Percentiles rank a stretch among this genome's conserved stretches.
Conservation (phyloP, 2,329 filamentous ascomycete genomes). For the Fusarium cicatricum region DNA sequence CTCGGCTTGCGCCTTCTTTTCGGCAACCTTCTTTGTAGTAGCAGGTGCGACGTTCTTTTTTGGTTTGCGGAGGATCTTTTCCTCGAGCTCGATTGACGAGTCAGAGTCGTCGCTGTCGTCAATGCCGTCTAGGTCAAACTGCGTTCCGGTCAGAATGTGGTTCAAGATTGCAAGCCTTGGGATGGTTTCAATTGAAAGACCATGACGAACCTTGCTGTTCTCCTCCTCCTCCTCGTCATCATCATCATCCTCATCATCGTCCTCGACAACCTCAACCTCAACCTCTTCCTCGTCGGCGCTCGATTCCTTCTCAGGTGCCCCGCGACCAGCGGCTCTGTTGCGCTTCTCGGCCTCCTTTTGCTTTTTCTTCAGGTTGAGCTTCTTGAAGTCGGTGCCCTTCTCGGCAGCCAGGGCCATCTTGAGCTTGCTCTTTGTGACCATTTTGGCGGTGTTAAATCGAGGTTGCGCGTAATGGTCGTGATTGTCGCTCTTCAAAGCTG, state of each 20-base stretch:
- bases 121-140: slow-evolving; percentile 64
- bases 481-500: slow-evolving; percentile 22
- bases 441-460: slow-evolving; percentile 33
- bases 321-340: slow-evolving; percentile 43
- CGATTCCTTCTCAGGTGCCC: slow-evolving; percentile 38
- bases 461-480: slow-evolving; percentile 20
- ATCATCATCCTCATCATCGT: slow-evolving; percentile 50
- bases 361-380: slow-evolving; percentile 59
- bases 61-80: slow-evolving; percentile 65
- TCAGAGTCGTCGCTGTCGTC: slow-evolving; percentile 71
- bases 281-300: slow-evolving; percentile 47
- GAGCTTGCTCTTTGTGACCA: slow-evolving; percentile 59
- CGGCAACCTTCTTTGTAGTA: slow-evolving; percentile 47
- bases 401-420: slow-evolving; percentile 64
- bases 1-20: slow-evolving; percentile 35
- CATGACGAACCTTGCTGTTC: slow-evolving; percentile 39
- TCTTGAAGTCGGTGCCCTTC: slow-evolving; percentile 62
- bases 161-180: neutral
- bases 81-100: slow-evolving; percentile 79
- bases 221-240: slow-evolving; percentile 48
- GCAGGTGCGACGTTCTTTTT: slow-evolving; percentile 56
- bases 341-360: slow-evolving; percentile 54
- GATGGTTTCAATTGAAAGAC: neutral
- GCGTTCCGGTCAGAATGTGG: neutral
- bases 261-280: slow-evolving; percentile 46